phyloP scores from a whole-genome alignment of 2,329 filamentous ascomycete genomes.

The Beauveria rudraprayagi region DNA sequence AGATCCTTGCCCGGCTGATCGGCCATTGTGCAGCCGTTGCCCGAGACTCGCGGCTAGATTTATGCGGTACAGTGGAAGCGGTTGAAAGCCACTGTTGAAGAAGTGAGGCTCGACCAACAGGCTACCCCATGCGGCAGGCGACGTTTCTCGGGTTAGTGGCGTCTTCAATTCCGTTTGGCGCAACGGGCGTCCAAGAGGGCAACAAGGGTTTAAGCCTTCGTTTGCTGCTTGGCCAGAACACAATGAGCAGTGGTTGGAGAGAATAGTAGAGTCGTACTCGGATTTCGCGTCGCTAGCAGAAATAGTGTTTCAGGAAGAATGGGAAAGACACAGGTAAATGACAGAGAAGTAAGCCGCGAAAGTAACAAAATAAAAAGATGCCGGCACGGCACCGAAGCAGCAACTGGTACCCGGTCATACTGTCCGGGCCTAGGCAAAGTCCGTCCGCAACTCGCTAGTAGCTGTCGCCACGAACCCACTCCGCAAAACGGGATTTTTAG shows the following conservation, averaged over 20 bases:
- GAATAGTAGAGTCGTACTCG: no score
- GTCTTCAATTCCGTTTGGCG: background rate
- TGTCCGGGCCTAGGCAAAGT: constrained; percentile 8
- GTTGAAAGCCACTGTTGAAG: background rate
- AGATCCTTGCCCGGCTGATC: background rate
- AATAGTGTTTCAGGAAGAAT: background rate
- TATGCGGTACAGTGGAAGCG: background rate
- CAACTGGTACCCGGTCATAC: background rate
- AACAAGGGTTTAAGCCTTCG: background rate
- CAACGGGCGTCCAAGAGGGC: background rate
- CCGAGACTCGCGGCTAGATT: background rate
- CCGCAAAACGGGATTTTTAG: background rate
- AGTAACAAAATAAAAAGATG: background rate
- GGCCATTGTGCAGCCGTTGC: background rate
- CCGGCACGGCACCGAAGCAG: constrained; percentile 9
- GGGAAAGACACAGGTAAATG: background rate
- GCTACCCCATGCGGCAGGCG: background rate
- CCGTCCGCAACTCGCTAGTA: background rate
- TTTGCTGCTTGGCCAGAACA: no score
- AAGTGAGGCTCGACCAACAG: background rate
- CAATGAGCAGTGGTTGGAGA: background rate
- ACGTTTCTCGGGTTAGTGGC: background rate
- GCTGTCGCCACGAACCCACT: constrained; percentile 6
- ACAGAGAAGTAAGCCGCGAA: background rate
- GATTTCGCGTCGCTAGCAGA: background rate